Percentiles rank a stretch among this genome's conserved stretches.
Conservation (phyloP, 352 stramenopile genomes). For the Globisporangium cystogenes region DNA sequence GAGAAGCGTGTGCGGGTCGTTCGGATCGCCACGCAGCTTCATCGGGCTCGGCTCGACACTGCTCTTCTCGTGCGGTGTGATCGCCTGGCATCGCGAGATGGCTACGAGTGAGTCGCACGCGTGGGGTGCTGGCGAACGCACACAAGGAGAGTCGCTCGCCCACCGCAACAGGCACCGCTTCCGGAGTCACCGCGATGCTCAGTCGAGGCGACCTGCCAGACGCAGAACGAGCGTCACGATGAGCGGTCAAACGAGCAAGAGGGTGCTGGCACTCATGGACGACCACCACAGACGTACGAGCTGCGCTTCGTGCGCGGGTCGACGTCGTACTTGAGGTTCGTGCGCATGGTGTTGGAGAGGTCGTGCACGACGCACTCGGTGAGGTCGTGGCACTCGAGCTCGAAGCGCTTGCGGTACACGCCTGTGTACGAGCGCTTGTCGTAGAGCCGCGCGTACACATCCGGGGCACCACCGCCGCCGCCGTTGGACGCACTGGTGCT, state of each 20-base stretch:
- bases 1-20: slow-evolving; percentile 77
- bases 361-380: slow-evolving; percentile 48
- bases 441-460: slow-evolving; percentile 52
- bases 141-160: not conserved
- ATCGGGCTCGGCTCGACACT: slow-evolving; percentile 19
- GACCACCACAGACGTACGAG: slow-evolving; percentile 29
- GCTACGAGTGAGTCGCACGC: not conserved
- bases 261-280: not conserved
- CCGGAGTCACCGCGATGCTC: slow-evolving; percentile 8
- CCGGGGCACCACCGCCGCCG: slow-evolving; percentile 1
- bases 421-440: slow-evolving; percentile 65
- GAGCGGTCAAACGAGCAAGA: not conserved
- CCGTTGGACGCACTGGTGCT: not conserved
- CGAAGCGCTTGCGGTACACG: slow-evolving; percentile 59
- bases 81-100: slow-evolving; percentile 5
- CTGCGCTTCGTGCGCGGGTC: slow-evolving; percentile 36
- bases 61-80: slow-evolving; percentile 3
- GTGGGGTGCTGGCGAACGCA: not conserved
- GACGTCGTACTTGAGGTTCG: slow-evolving; percentile 48
- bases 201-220: slow-evolving; percentile 11
- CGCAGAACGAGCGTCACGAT: not conserved
- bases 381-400: slow-evolving; percentile 37
- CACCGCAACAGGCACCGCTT: slow-evolving; percentile 5
- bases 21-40: slow-evolving; percentile 51
- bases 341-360: slow-evolving; percentile 46